Evolutionary conservation across 2,329 filamentous ascomycete species (phyloP).

Genomic region (Hypomyces rosellus): DNA sequence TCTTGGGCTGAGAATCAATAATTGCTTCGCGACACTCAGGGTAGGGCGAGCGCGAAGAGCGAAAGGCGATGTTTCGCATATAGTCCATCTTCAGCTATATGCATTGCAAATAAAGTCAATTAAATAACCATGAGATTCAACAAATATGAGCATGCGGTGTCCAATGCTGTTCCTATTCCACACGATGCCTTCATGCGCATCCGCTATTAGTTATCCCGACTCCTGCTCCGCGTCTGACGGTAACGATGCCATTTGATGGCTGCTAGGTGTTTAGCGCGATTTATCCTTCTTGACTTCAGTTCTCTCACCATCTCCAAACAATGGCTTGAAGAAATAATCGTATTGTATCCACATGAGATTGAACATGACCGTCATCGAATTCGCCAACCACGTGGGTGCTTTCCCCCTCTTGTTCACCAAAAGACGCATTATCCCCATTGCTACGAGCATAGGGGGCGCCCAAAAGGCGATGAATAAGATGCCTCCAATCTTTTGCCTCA

Average conservation of each 20-base stretch:
- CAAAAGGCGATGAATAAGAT: constrained; percentile 55
- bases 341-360: constrained; percentile 40
- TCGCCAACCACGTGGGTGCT: constrained; percentile 60
- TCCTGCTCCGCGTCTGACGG: neutral
- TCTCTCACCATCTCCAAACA: constrained; percentile 84
- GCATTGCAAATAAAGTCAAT: too few species aligned
- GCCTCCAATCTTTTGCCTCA: constrained; percentile 59
- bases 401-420: constrained; percentile 61
- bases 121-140: too few species aligned
- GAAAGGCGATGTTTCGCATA: too few species aligned
- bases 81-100: too few species aligned
- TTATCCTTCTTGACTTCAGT: constrained; percentile 34
- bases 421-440: constrained; percentile 39
- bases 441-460: constrained; percentile 47
- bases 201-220: too few species aligned
- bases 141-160: too few species aligned
- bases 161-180: too few species aligned
- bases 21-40: neutral
- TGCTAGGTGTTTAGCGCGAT: neutral
- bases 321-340: constrained; percentile 41
- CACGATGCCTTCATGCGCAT: too few species aligned
- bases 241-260: neutral
- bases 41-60: too few species aligned
- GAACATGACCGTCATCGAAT: constrained; percentile 46
- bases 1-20: neutral